Base-by-base conservation (phyloP, 768 basidiomycete species). In the Phylloporus sp. region DNA sequence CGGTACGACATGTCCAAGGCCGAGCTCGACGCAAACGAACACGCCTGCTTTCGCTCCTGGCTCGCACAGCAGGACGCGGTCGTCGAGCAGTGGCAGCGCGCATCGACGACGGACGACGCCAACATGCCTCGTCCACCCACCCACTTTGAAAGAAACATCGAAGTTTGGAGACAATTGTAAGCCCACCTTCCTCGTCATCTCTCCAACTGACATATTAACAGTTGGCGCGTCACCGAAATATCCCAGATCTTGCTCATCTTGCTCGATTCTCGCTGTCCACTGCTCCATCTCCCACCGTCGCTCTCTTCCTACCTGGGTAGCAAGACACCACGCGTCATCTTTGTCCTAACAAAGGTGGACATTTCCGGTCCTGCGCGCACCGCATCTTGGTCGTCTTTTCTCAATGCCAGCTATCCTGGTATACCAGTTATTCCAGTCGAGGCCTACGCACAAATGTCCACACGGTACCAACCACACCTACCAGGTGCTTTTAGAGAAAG, bases 121-220 rank as follows among this genome's bases (percentile, higher is more conserved):
- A 27, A 13, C 45, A 71, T 82, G 76, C 81, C 81, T 9, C 68
- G 70, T 35, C 85, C 88, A 4, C 81, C 86, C 3, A 83, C 86
- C 1, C 83, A 84, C 65, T 96, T 82, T 63, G 93, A 96, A 66
- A 77, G 88, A 33, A 96, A 97, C 63, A 58, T 96, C 36, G 89
- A 96, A 61, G 92, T 96, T 13, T 97, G 93, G 93, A 70, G 94
- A 52, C 95, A 97, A 69, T 69, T 97, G 81, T 90, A 65, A 56
- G 86, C 74, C 15, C 42, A 36, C 44, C 44, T 26, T 14, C 37
- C 44, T 15, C 27, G 3, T 29, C 48, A 28, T 38, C 40, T 36
- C 33, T 27, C 37, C 10, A 21, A 34, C 38, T 45, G 38, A 43
- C 26, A 46, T 40, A 18, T 28, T 21, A 43, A 51, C 56, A 90